A percentile compares a stretch with the other conserved stretches of the same genome.
phyloP scores from a whole-genome alignment of 1,139 yeast genomes.

The Meyerozyma carpophila region DNA sequence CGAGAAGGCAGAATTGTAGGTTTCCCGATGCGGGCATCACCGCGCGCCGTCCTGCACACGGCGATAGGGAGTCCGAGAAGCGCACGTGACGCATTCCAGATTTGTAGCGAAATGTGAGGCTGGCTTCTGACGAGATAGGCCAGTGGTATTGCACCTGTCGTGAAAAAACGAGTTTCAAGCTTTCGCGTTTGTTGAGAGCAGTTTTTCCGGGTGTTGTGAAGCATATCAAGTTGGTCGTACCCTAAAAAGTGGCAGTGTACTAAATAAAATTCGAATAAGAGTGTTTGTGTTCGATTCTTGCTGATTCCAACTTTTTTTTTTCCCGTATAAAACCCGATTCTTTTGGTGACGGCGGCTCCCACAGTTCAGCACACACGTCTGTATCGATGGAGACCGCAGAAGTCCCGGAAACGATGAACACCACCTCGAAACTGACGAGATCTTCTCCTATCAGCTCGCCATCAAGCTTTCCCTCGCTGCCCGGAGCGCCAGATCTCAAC shows the following conservation, averaged over 20 bases:
- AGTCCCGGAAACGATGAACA: neutral
- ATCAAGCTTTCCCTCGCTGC: neutral
- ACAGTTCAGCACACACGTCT: neutral
- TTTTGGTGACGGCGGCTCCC: neutral
- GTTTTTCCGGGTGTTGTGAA: neutral
- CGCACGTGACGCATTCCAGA: neutral
- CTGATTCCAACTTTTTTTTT: neutral
- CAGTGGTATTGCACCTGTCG: neutral
- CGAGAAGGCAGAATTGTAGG: too few relatives aligned
- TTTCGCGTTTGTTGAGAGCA: neutral
- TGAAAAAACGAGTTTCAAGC: neutral
- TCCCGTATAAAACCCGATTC: neutral
- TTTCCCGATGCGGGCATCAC: neutral
- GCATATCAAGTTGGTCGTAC: neutral
- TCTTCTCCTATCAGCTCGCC: slow-evolving; percentile 1
- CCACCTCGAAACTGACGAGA: neutral
- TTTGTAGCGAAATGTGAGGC: neutral
- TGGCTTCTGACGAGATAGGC: neutral
- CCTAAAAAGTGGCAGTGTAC: neutral
- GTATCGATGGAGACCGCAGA: neutral
- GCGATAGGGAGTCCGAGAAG: neutral
- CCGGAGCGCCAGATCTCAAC: neutral
- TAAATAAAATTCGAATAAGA: neutral
- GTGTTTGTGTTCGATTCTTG: neutral
- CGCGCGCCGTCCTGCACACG: neutral